Evolutionary conservation across 2,329 filamentous ascomycete species (phyloP).

Genomic region (Teratosphaeria gauchensis): DNA sequence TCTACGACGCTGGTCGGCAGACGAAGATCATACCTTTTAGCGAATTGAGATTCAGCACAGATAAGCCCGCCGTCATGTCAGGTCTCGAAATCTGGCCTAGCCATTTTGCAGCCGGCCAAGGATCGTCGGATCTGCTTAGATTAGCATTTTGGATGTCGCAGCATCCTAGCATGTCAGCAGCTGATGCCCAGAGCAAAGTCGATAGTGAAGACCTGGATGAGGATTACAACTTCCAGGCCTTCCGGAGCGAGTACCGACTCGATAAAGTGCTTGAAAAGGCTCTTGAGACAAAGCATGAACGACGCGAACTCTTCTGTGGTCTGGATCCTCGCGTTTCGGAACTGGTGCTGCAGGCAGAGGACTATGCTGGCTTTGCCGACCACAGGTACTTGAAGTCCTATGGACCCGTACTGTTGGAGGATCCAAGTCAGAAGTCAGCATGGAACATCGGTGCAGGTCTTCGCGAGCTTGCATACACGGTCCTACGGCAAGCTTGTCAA

Average conservation of each 20-base stretch:
- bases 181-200: not conserved
- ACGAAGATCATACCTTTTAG: conserved; percentile 60
- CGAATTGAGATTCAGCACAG: not conserved
- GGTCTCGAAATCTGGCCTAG: conserved; percentile 32
- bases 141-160: conserved; percentile 32
- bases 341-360: conserved; percentile 10
- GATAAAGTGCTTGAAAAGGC: not conserved
- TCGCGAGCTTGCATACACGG: conserved; percentile 30
- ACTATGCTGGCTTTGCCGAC: conserved; percentile 1
- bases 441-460: conserved; percentile 31
- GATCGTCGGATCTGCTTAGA: conserved; percentile 28
- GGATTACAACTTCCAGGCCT: not conserved
- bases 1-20: conserved; percentile 56
- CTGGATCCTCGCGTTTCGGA: conserved; percentile 6
- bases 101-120: conserved; percentile 37
- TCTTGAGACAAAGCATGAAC: not conserved
- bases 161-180: conserved; percentile 20
- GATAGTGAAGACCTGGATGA: not conserved
- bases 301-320: not conserved
- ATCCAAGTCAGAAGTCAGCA: conserved; percentile 32
- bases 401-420: conserved; percentile 51
- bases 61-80: conserved; percentile 3
- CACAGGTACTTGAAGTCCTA: conserved; percentile 42
- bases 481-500: conserved; percentile 15
- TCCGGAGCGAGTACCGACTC: not conserved